Evolutionary conservation across 768 basidiomycete genomes (phyloP), one percentile per base, ranked within the genome.

Genomic region (Erythrobasidium yunnanense): DNA sequence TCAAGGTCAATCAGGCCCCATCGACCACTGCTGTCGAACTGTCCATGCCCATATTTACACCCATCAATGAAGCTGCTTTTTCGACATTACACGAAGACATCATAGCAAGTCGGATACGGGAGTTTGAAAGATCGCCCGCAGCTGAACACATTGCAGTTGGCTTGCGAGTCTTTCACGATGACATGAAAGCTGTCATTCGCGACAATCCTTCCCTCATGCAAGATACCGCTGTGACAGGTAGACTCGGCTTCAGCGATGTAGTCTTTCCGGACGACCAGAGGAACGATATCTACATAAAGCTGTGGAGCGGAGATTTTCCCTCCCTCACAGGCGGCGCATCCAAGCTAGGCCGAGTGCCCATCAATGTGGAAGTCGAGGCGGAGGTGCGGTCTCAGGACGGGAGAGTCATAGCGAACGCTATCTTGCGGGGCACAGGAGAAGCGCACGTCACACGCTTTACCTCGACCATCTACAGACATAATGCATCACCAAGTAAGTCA

Each of bases 51-150:
- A 95, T 97, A 56, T 92, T 82, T 71, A 81, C 85, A 1, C 87
- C 93, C 0, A 80, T 81, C 3, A 87, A 86, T 71, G 93, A 97
- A 74, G 81, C 83, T 4, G 80, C 84, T 25, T 95, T 95, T 74
- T 89, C 90, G 1, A 93, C 87, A 80, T 81, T 97, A 38, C 93
- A 97, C 77, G 90, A 96, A 76, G 90, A 90, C 73, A 88, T 97
- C 73, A 88, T 97, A 70, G 83, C 83, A 29, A 82, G 82, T 66
- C 86, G 87, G 66, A 77, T 76, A 27, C 86, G 83, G 74, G 88
- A 92, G 72, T 90, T 83, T 69, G 87, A 88, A 71, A 90, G 88
- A 73, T 87, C 86, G 0, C 70, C 85, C 1, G 91, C 90, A 71
- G 90, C 91, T n/a, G 88, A 92, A 70, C 82, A 81, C 77, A 77